These are phyloP conservation scores for Hypholoma fasciculare DNA, from an alignment of 768 basidiomycete species.

Conservation along the genomic window DNA sequence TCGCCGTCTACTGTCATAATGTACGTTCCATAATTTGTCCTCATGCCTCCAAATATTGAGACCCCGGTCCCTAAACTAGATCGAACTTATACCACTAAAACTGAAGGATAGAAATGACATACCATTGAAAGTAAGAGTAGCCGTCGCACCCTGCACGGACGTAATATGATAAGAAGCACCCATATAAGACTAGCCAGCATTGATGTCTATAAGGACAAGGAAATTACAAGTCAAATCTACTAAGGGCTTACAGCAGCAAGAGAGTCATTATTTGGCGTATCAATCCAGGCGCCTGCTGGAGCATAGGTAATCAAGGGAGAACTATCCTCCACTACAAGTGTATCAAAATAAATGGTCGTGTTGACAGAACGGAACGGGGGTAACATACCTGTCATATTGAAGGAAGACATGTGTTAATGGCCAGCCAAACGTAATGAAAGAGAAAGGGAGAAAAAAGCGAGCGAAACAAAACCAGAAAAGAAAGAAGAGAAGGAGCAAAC, in stretches of 20 bases:
- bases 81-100: not conserved
- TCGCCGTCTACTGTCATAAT: slow-evolving; percentile 45
- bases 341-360: not conserved
- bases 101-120: slow-evolving; percentile 2
- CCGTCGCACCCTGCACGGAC: slow-evolving; percentile 44
- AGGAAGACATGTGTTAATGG: slow-evolving; percentile 46
- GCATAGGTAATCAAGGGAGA: slow-evolving; percentile 54
- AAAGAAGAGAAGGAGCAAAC: slow-evolving; percentile 16
- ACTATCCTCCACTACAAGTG: slow-evolving; percentile 51
- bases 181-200: slow-evolving; percentile 37
- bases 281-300: slow-evolving; percentile 50
- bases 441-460: slow-evolving; percentile 16
- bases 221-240: not conserved
- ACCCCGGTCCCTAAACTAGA: slow-evolving; percentile 45
- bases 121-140: slow-evolving; percentile 53
- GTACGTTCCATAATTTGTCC: slow-evolving; percentile 48
- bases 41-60: slow-evolving; percentile 47
- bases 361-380: not conserved
- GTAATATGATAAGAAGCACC: slow-evolving; percentile 45
- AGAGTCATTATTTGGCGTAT: slow-evolving; percentile 40
- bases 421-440: slow-evolving; percentile 16
- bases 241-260: slow-evolving; percentile 33
- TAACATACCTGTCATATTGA: slow-evolving; percentile 36
- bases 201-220: not conserved
- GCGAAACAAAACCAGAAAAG: slow-evolving; percentile 20